phyloP scores from a whole-genome alignment of 805 yeast genomes.

The Jamesozyma lodderae region DNA sequence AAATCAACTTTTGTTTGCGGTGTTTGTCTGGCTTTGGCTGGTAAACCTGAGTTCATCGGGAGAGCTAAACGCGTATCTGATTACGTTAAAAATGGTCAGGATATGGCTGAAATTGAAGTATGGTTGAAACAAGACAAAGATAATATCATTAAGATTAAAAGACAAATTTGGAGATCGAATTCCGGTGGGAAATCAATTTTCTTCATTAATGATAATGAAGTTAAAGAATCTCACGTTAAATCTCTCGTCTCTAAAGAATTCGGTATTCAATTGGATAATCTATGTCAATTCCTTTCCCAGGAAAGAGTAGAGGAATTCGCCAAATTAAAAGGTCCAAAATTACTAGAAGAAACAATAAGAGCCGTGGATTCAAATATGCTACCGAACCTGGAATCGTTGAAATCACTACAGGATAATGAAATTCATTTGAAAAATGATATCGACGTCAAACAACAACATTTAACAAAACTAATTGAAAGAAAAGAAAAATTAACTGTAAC shows the following conservation, averaged over 20 bases:
- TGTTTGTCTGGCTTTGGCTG: conserved; percentile 79
- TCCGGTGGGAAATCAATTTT: conserved; percentile 40
- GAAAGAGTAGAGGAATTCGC: conserved; percentile 93
- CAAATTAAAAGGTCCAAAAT: conserved; percentile 60
- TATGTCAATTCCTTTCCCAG: conserved; percentile 92
- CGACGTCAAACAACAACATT: conserved; percentile 22
- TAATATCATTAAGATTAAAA: conserved; percentile 32
- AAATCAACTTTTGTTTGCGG: conserved; percentile 91
- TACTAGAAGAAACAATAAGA: conserved; percentile 69
- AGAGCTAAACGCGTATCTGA: conserved; percentile 51
- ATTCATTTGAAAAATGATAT: conserved; percentile 31
- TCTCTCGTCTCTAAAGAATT: conserved; percentile 36
- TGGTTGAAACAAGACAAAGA: conserved; percentile 22
- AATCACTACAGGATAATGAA: conserved; percentile 40
- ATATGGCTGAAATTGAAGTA: conserved; percentile 29
- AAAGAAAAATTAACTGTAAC: conserved; percentile 38
- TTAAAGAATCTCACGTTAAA: conserved; percentile 40
- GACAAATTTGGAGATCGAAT: conserved; percentile 38
- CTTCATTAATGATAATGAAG: conserved; percentile 36
- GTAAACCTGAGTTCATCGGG: conserved; percentile 65
- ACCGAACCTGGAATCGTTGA: conserved; percentile 48
- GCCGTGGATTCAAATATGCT: conserved; percentile 62
- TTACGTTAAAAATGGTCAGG: conserved; percentile 64
- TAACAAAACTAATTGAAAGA: conserved; percentile 29
- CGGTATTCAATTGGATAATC: conserved; percentile 80